Percentiles rank a stretch among this genome's conserved stretches.
Evolutionary conservation across 208 protist genomes (phyloP).

Genomic region (Leishmania martiniquensis): DNA sequence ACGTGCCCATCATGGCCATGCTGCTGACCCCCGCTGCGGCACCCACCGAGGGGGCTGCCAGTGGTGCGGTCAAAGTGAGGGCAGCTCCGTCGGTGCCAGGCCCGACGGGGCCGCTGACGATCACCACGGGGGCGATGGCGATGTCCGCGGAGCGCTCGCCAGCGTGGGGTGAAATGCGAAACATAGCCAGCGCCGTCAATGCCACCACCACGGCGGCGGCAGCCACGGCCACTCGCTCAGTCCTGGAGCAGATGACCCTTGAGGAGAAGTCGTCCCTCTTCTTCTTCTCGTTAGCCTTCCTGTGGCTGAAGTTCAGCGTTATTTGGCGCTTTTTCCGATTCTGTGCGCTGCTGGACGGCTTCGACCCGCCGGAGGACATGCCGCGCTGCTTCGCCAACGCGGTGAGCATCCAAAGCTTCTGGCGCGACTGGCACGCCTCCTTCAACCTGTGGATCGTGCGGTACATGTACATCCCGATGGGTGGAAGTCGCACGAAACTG

Average conservation of each 20-base stretch:
- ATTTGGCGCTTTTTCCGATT: constrained; percentile 93
- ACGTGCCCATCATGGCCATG: constrained; percentile 55
- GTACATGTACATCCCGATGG: constrained; percentile 95
- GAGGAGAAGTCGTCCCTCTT: constrained; percentile 32
- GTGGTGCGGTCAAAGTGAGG: not conserved
- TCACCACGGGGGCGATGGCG: not conserved
- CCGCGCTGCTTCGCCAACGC: constrained; percentile 86
- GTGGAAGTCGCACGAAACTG: constrained; percentile 65
- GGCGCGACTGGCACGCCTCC: constrained; percentile 92
- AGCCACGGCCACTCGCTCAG: constrained; percentile 3
- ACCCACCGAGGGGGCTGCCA: not conserved
- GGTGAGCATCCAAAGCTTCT: constrained; percentile 90
- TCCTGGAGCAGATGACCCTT: constrained; percentile 24
- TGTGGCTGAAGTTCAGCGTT: constrained; percentile 93
- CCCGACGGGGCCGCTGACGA: too few species aligned
- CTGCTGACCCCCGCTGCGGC: constrained; percentile 22
- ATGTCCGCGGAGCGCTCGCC: not conserved
- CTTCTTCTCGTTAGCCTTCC: constrained; percentile 70
- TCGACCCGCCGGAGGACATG: constrained; percentile 93
- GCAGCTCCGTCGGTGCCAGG: too few species aligned
- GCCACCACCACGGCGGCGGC: not conserved
- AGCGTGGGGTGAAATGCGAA: not conserved
- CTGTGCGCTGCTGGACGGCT: constrained; percentile 80
- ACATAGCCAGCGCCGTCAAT: not conserved
- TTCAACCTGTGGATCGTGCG: constrained; percentile 95